Conservation (phyloP, 1,284 basidiomycete genomes). For the Pisolithus thermaeus region DNA sequence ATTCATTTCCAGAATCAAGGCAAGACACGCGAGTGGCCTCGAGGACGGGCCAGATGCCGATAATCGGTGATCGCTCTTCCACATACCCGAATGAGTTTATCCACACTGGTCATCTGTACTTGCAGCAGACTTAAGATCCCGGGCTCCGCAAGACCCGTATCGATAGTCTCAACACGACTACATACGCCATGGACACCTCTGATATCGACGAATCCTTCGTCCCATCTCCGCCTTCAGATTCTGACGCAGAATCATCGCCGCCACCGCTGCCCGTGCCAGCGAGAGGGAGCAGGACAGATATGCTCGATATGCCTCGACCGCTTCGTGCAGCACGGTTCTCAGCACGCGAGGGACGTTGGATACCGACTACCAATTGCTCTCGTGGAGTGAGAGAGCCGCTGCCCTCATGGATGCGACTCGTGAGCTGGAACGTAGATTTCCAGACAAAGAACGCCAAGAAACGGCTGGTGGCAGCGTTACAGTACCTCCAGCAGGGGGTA, state of each 20-base stretch:
- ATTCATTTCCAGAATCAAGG: conserved; percentile 5
- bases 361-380: conserved; percentile 30
- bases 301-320: conserved; percentile 24
- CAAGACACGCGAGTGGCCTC: conserved; percentile 3
- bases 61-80: conserved; percentile 3
- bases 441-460: conserved; percentile 28
- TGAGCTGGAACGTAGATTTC: conserved; percentile 69
- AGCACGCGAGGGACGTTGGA: conserved; percentile 26
- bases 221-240: conserved; percentile 25
- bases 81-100: background rate
- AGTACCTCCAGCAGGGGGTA: conserved; percentile 46
- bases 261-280: conserved; percentile 13
- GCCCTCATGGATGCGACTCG: conserved; percentile 40
- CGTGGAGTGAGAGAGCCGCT: conserved; percentile 29
- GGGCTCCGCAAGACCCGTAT: conserved; percentile 10
- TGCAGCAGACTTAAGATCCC: background rate
- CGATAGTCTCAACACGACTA: conserved; percentile 4
- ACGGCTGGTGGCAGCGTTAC: conserved; percentile 44
- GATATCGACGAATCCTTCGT: conserved; percentile 28
- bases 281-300: conserved; percentile 12
- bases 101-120: background rate
- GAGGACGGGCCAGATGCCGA: conserved; percentile 7
- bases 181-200: conserved; percentile 21
- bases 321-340: conserved; percentile 30
- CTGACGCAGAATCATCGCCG: conserved; percentile 27